These are phyloP conservation scores for Gastrolobium villosum DNA, from an alignment of 306 rosid species.

Conservation along the genomic window DNA sequence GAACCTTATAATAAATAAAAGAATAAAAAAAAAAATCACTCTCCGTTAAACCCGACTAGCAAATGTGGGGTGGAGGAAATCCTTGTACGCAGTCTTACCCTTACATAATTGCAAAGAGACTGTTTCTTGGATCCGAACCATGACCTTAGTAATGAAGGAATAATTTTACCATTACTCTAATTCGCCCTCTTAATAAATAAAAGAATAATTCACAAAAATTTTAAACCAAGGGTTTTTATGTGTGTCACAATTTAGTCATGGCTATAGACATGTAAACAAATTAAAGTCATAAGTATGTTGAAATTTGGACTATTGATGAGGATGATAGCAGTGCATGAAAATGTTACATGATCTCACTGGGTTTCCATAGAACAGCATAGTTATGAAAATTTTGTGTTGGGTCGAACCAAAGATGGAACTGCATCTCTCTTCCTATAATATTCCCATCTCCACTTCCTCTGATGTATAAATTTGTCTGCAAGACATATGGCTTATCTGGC, in stretches of 20 bases:
- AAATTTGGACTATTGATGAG: background rate
- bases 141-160: too few species aligned
- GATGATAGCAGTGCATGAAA: slow-evolving; percentile 22
- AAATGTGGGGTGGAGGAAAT: too few species aligned
- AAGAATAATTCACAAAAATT: background rate
- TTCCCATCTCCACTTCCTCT: slow-evolving; percentile 91
- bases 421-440: slow-evolving; percentile 82
- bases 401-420: slow-evolving; percentile 92
- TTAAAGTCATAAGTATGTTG: too few species aligned
- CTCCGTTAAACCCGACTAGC: too few species aligned
- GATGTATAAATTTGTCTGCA: slow-evolving; percentile 88
- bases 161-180: too few species aligned
- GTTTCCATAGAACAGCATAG: slow-evolving; percentile 84
- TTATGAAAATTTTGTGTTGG: slow-evolving; percentile 85
- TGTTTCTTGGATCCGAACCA: too few species aligned
- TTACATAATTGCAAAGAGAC: too few species aligned
- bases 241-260: background rate
- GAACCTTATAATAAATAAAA: background rate
- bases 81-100: too few species aligned
- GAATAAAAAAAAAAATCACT: too few species aligned
- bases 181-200: background rate
- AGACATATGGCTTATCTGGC: slow-evolving; percentile 77
- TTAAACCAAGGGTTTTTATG: background rate
- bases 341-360: slow-evolving; percentile 85
- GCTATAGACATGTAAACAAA: background rate